phyloP scores from a whole-genome alignment of 2,329 filamentous ascomycete genomes.

The Lachnellula willkommii region DNA sequence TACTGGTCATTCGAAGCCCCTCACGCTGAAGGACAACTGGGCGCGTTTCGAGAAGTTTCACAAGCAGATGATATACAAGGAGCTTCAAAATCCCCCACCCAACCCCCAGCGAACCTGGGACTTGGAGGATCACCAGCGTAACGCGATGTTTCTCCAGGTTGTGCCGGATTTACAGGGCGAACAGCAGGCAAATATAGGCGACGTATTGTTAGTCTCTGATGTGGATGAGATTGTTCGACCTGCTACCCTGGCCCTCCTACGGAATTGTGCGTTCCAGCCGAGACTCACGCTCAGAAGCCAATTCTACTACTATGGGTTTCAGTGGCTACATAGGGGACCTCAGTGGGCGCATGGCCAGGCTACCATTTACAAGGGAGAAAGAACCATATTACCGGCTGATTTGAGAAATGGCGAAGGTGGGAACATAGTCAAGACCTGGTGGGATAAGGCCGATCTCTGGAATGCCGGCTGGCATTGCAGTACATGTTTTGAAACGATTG shows the following conservation, averaged over 20 bases:
- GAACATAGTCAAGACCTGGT: constrained; percentile 19
- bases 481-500: constrained; percentile 39
- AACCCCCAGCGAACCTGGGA: constrained; percentile 41
- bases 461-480: constrained; percentile 44
- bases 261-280: constrained; percentile 34
- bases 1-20: constrained; percentile 50
- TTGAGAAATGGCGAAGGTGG: constrained; percentile 33
- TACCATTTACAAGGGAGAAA: constrained; percentile 35
- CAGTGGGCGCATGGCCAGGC: constrained; percentile 43
- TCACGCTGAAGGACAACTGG: constrained; percentile 49
- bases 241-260: constrained; percentile 30
- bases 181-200: constrained; percentile 31
- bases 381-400: constrained; percentile 38
- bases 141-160: constrained; percentile 53
- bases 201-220: constrained; percentile 42
- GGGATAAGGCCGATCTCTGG: constrained; percentile 33
- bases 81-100: constrained; percentile 41
- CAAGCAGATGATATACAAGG: constrained; percentile 56
- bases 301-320: constrained; percentile 38
- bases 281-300: constrained; percentile 32
- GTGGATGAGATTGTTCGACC: constrained; percentile 42
- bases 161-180: constrained; percentile 35
- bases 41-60: constrained; percentile 47
- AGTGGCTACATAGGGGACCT: constrained; percentile 32
- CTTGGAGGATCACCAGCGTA: constrained; percentile 48